These are phyloP conservation scores for Peribolospora kevripleyi DNA, from an alignment of 768 basidiomycete species.

Conservation along the genomic window DNA sequence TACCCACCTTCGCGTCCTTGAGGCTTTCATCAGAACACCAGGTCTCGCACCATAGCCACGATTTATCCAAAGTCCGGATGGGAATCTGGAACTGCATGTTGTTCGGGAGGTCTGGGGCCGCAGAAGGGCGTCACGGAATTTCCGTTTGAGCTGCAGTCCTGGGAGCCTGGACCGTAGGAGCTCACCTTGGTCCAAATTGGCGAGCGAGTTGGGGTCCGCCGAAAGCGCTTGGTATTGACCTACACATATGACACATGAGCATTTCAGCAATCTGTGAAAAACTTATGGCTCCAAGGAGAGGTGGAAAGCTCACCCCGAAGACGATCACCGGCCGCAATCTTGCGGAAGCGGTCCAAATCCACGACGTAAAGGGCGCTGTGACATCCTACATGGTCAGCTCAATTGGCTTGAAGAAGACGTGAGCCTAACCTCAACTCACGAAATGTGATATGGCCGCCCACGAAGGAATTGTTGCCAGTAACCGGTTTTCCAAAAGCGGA, in stretches of 20 bases:
- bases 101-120: constrained; percentile 59
- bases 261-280: background rate
- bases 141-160: background rate
- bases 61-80: constrained; percentile 66
- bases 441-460: constrained; percentile 81
- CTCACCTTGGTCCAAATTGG: constrained; percentile 78
- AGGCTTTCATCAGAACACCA: constrained; percentile 47
- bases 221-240: constrained; percentile 83
- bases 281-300: too few relatives aligned
- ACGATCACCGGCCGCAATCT: constrained; percentile 49
- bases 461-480: constrained; percentile 76
- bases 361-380: constrained; percentile 78
- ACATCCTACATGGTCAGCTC: background rate
- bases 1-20: constrained; percentile 16
- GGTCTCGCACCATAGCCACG: constrained; percentile 99
- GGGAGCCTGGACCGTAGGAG: background rate
- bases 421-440: constrained; percentile 25
- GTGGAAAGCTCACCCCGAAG: constrained; percentile 25
- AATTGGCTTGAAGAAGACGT: background rate
- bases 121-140: background rate
- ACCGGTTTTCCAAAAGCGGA: constrained; percentile 95
- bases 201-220: constrained; percentile 75
- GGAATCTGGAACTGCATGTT: constrained; percentile 79
- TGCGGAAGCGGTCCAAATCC: constrained; percentile 81
- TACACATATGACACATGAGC: constrained; percentile 8